phyloP scores from a whole-genome alignment of 2,329 filamentous ascomycete species.

The Botrytis paeoniae region DNA sequence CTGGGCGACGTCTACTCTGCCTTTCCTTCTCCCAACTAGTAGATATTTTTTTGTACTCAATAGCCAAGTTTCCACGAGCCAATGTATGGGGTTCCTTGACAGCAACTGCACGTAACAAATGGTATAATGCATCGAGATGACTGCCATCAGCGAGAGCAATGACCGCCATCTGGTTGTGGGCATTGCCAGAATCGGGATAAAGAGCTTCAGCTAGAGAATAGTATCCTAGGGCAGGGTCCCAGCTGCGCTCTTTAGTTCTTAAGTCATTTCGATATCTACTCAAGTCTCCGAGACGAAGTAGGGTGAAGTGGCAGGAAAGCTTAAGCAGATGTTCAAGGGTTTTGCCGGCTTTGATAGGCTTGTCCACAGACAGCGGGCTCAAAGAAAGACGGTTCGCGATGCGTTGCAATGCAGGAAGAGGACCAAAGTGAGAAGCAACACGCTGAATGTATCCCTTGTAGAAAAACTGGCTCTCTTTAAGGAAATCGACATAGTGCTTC shows the following conservation, averaged over 20 bases:
- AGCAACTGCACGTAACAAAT: constrained; percentile 80
- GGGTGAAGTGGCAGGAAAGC: constrained; percentile 73
- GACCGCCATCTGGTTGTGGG: constrained; percentile 88
- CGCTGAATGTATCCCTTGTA: constrained; percentile 83
- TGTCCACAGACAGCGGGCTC: constrained; percentile 30
- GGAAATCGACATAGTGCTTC: constrained; percentile 77
- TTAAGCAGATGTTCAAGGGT: constrained; percentile 50
- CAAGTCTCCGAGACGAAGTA: constrained; percentile 86
- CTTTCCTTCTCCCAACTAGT: constrained; percentile 55
- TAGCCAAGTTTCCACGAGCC: constrained; percentile 72
- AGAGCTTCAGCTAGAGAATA: constrained; percentile 80
- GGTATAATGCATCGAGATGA: constrained; percentile 81
- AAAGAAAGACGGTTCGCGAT: constrained; percentile 36
- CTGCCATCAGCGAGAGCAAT: constrained; percentile 75
- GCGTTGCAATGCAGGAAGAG: constrained; percentile 33
- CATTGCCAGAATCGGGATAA: constrained; percentile 73
- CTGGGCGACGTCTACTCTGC: constrained; percentile 31
- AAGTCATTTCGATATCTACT: constrained; percentile 80
- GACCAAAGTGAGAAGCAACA: constrained; percentile 58
- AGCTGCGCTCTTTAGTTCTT: constrained; percentile 66
- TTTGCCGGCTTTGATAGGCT: constrained; percentile 27
- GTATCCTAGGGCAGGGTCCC: constrained; percentile 76
- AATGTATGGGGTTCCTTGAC: constrained; percentile 71
- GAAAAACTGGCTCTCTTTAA: constrained; percentile 84
- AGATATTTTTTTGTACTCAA: constrained; percentile 70